Base-by-base conservation (phyloP, 2,329 filamentous ascomycete genomes). In the Paraconiothyrium sp. region DNA sequence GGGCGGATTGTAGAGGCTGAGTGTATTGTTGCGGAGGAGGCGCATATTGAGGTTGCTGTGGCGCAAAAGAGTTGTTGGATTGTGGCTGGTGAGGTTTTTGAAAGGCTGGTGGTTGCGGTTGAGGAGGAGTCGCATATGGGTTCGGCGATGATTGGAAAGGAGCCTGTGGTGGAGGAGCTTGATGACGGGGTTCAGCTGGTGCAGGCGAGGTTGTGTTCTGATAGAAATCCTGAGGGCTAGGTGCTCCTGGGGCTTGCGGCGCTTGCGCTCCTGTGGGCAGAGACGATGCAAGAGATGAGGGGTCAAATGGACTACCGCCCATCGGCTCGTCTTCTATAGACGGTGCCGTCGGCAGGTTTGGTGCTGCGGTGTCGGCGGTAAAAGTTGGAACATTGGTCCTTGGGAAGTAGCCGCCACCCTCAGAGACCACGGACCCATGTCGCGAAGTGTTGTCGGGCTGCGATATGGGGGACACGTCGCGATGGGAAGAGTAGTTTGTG, bases 361-460 rank as follows among this genome's bases (percentile, higher is more conserved):
- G 76, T 30, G 72, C 69, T 0, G 76, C 67, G 30, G 68, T 67
- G 30, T 80, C 76, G 34, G 79, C 75, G n/a, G 78, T 79, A 57
- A 81, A 82, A 4, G 79, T 81, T 4, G 84, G 82, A 8, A 85
- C 79, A 24, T 76, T 70, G 8, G 72, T 72, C 54, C 80, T 77
- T 3, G 86, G 86, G 61, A 88, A 89, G 75, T 88, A 89, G 49
- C 86, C 86, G 14, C 85, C 85, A 22, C 85, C 85, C 6, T 73
- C 67, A 11, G 77, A 79, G 24, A 61, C 70, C 4, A 84, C 74
- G 7, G 85, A 87, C 11, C 78, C 79, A 50, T 82, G 79, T 51
- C 84, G 79, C 16, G 79, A 79, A 37, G 76, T 72, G 39, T 41
- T 41, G 0, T 73, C 73, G 13, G 80, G 78, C 44, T 81, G 76